Percentiles rank a stretch among this genome's conserved stretches.
Evolutionary conservation across 805 yeast genomes (phyloP).

Genomic region (Jamesozyma spencerorum): DNA sequence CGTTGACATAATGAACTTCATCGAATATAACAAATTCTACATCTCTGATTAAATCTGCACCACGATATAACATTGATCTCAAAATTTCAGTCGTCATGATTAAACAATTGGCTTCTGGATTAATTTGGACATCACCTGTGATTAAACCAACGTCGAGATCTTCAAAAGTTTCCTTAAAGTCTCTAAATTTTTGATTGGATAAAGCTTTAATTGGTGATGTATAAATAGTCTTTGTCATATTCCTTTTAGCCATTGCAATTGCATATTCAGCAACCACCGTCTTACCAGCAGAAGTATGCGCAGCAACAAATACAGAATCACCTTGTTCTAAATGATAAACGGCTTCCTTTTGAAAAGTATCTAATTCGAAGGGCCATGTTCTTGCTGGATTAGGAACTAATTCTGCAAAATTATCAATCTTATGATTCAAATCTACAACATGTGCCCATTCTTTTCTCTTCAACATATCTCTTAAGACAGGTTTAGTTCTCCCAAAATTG

Average conservation of each 20-base stretch:
- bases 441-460: constrained; percentile 82
- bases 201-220: constrained; percentile 92
- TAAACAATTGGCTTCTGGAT: constrained; percentile 90
- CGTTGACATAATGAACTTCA: constrained; percentile 96
- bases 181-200: constrained; percentile 84
- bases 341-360: constrained; percentile 94
- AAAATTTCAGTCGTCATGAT: constrained; percentile 97
- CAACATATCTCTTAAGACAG: constrained; percentile 14
- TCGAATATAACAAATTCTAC: constrained; percentile 96
- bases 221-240: constrained; percentile 94
- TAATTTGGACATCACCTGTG: constrained; percentile 96
- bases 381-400: constrained; percentile 90
- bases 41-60: constrained; percentile 92
- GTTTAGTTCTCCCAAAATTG: constrained; percentile 36
- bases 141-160: constrained; percentile 86
- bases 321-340: constrained; percentile 94
- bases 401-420: constrained; percentile 74
- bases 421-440: constrained; percentile 77
- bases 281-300: constrained; percentile 97
- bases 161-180: constrained; percentile 68
- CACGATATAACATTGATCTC: constrained; percentile 90
- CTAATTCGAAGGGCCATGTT: constrained; percentile 90
- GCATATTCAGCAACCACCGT: constrained; percentile 98
- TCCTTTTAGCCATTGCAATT: constrained; percentile 89
- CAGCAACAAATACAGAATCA: constrained; percentile 97